Evolutionary conservation across 257 asterid species (phyloP), one percentile per base, ranked within the genome.

Genomic region (Nicotiana tomentosiformis): DNA sequence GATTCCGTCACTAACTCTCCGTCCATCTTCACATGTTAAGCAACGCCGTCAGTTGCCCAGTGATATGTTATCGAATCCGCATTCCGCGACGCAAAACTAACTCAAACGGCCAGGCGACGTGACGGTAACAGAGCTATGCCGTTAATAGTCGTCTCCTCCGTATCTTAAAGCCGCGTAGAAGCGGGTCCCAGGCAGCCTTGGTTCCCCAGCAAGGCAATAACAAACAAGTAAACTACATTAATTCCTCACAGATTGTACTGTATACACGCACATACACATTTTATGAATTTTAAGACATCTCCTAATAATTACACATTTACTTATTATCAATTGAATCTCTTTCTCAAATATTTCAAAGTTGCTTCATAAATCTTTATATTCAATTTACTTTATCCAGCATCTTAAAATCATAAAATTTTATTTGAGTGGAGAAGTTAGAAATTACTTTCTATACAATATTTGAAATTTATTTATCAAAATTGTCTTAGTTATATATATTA

Each of bases 151-250:
- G 80, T 76, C 46, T 51, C 16, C 29, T 76, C 64, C 46, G 80
- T 76, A 51, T 51, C 46, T 76, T 69, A 29, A 80, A 83, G 86
- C 93, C 93, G 93, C 93, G 94, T 91, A 57, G 77, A 82, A 84
- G 78, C 76, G 88, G 92, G 87, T 17, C 92, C 90, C 85, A 55
- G 32, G 43, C 66, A 86, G 86, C 90, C 81, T 72, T 78, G 66
- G 76, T 62, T 83, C 85, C 90, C 86, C 89, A 88, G 89, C 90
- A 82, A 83, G 72, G 91, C 89, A 58, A 76, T 74, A 49, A 64
- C 33, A 23, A 23, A 39, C 74, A 18, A 33, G 53, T 4, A 2
- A 39, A 39, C 72, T 11, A 51, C 1, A 51, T 49, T 55, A 43
- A 43, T 9, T 43, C 51, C 12, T 7, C 49, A 2, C 3, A 43